Evolutionary conservation across 1,284 basidiomycete genomes (phyloP), one percentile per base, ranked within the genome.

Genomic region (Vanrija humicola): DNA sequence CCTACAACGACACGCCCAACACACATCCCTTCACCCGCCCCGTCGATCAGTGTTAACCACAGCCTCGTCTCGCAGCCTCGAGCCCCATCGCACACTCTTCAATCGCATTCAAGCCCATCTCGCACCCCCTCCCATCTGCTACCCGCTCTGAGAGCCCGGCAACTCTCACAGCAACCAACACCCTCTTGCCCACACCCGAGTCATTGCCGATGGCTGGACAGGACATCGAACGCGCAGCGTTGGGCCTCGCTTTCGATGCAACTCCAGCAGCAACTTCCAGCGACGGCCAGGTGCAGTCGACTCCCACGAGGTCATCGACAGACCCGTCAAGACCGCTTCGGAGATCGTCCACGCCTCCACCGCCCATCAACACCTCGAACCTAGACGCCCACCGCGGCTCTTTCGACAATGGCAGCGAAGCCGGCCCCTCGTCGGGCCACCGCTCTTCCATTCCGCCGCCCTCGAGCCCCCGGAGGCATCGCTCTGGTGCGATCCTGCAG

Each of bases 401-500:
- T 42, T 16, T n/a, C 40, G n/a, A 42, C 40, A n/a, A 42, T 21
- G 40, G 7, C 28, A 7, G 7, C 3, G 40, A 42, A 42, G 40
- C n/a, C 8, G 19, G 40, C 21, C 42, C n/a, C 4, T 43, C 19
- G 21, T 23, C 42, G 21, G 21, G 16, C 15, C 47, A 18, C 19
- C 39, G 23, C 15, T 43, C 42, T 14, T 26, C 29, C 12, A 73
- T 72, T 34, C 71, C 72, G 1, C 73, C 71, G 5, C 71, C 70
- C 8, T 66, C 72, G 0, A 70, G 64, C 43, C 68, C 72, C 7
- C 58, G 73, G 10, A 50, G 70, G 56, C 73, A 75, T 61, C 61
- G 69, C 10, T 64, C 64, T 4, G 70, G 67, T 16, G 61, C 69
- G 6, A 53, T 69, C 44, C 64, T 73, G 66, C 66, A 64, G 2